Evolutionary conservation across 805 yeast genomes (phyloP), one percentile per base, ranked within the genome.

Genomic region (Yarrowia sp.): DNA sequence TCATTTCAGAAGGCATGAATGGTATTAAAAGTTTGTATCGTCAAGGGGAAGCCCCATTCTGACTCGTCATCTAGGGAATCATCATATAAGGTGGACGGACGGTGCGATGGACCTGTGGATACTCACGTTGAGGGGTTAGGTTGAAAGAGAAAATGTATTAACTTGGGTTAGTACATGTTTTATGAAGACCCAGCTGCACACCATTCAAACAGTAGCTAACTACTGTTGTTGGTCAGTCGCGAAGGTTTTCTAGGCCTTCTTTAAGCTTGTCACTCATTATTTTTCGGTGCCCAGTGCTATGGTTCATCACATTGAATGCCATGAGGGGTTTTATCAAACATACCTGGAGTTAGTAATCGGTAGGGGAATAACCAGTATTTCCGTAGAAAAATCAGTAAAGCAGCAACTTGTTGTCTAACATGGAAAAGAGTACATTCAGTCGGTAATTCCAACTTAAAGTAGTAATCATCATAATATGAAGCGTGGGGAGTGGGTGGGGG

Each of bases 241-340:
- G 87, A 85, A 91, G 96, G 97, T 89, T 93, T 93, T 96, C 95
- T 89, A 95, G 91, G 97, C 96, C 97, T 93, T 87, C 87, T 73
- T 64, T 81, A 91, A 96, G 96, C 84, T 81, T 90, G 92, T 92
- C 97, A 91, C 96, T 92, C 97, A 92, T 87, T 74, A 73, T 71
- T 76, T 80, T 80, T 90, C 98, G 88, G 98, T 92, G 98, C 98
- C 98, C 98, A 93, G 98, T 93, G 98, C 97, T 85, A 84, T 87
- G 84, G 78, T 80, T 92, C 97, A 84, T 92, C 97, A 85, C 85
- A 68, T 73, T 71, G 72, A 70, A 24, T 39, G 67, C 10, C 14
- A 33, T 42, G 20, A 9, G 52, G 49, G 72, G 70, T 68, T 68
- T 73, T 69, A 24, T 4, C 13, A 13, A 39, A 58, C 67, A 56